These are phyloP conservation scores for California macrophylla DNA, from an alignment of 441 rosid species.

Conservation along the genomic window DNA sequence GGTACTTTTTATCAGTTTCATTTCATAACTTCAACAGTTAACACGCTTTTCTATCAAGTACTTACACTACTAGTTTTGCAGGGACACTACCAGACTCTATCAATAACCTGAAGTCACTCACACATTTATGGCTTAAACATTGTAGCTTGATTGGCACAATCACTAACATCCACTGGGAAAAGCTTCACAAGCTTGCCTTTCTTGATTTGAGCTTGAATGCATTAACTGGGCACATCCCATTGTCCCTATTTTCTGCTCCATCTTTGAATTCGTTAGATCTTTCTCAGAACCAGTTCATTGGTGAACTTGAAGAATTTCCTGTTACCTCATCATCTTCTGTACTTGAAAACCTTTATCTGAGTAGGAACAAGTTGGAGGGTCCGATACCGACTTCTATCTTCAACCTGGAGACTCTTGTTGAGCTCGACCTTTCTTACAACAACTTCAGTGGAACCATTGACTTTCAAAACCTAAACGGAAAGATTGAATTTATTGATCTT, in stretches of 20 bases:
- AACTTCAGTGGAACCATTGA: conserved; percentile 6
- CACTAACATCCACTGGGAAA: neutral
- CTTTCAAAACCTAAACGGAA: neutral
- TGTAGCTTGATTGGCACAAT: neutral
- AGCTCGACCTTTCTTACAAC: conserved; percentile 3
- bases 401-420: neutral
- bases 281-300: neutral
- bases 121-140: neutral
- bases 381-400: conserved; percentile 13
- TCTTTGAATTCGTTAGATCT: neutral
- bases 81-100: neutral
- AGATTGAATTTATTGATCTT: neutral
- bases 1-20: neutral
- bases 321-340: neutral
- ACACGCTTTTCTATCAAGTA: neutral
- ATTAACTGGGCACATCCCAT: conserved; percentile 10
- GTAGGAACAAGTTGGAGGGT: conserved; percentile 6
- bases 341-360: neutral
- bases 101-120: neutral
- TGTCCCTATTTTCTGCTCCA: conserved; percentile 12
- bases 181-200: neutral
- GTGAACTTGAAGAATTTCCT: neutral
- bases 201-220: neutral
- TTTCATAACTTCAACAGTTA: neutral
- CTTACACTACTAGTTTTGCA: neutral